A percentile compares a stretch with the other conserved stretches of the same genome.
phyloP scores from a whole-genome alignment of 768 basidiomycete species.

The Kwoniella newhampshirensis region DNA sequence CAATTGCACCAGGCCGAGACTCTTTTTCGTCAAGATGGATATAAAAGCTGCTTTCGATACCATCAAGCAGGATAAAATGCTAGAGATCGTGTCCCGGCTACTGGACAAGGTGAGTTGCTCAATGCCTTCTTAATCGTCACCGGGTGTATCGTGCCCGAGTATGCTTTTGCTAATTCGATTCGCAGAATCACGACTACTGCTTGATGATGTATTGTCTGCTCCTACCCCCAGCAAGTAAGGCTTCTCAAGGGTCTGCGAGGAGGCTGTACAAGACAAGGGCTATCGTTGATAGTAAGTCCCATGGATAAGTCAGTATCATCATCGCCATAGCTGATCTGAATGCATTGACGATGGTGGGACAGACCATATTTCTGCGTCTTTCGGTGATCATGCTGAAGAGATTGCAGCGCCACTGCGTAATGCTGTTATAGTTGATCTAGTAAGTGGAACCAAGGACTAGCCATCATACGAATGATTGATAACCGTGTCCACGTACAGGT shows the following conservation, averaged over 20 bases:
- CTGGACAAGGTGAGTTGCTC: conserved; percentile 59
- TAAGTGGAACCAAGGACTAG: conserved; percentile 43
- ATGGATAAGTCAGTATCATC: no score
- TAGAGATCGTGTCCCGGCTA: conserved; percentile 71
- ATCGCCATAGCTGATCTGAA: neutral
- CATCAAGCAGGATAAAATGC: conserved; percentile 80
- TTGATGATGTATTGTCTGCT: conserved; percentile 64
- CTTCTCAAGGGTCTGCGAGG: conserved; percentile 47
- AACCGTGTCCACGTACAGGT: conserved; percentile 56
- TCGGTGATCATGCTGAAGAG: conserved; percentile 66
- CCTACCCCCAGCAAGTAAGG: conserved; percentile 60
- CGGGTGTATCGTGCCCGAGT: neutral
- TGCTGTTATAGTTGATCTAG: conserved; percentile 84
- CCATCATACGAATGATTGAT: neutral
- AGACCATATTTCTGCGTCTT: conserved; percentile 73
- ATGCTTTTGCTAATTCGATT: conserved; percentile 2
- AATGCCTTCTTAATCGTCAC: neutral
- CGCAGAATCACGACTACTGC: conserved; percentile 31
- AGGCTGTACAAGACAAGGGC: conserved; percentile 42
- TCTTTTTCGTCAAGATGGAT: conserved; percentile 96
- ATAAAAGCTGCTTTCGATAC: conserved; percentile 96
- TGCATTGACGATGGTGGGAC: conserved; percentile 1
- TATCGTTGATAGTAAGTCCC: conserved; percentile 29
- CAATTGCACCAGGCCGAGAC: conserved; percentile 63
- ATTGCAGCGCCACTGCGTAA: conserved; percentile 69